phyloP scores from a whole-genome alignment of 345 rosid species.

The Rhodamnia rubescens region DNA sequence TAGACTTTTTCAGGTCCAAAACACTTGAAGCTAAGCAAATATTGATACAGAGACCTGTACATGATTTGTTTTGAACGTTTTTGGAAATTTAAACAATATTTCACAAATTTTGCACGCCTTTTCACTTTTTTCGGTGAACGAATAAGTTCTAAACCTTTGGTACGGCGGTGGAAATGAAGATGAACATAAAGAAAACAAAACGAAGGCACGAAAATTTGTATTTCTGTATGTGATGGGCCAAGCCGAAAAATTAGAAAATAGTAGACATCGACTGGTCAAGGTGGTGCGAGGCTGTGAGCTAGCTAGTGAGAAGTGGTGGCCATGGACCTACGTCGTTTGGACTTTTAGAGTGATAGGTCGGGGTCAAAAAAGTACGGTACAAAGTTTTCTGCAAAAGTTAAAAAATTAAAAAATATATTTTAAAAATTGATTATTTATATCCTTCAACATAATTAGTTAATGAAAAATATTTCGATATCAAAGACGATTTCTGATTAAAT shows the following conservation, averaged over 20 bases:
- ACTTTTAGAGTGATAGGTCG: not conserved
- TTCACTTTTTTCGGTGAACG: not conserved
- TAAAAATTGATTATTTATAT: not conserved
- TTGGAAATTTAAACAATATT: not conserved
- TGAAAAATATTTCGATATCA: too few species aligned
- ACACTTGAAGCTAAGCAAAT: not conserved
- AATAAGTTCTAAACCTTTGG: not conserved
- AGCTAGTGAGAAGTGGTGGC: not conserved
- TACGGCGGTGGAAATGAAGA: not conserved
- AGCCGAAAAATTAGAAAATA: not conserved
- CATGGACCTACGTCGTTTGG: not conserved
- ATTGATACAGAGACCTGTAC: not conserved
- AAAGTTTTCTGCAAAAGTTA: not conserved
- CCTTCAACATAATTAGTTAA: too few species aligned
- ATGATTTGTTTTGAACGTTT: not conserved
- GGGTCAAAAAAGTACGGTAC: not conserved
- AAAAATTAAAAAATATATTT: not conserved
- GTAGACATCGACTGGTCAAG: not conserved
- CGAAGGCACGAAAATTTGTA: not conserved
- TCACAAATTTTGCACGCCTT: not conserved
- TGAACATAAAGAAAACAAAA: not conserved
- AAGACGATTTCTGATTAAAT: not conserved
- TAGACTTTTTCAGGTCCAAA: not conserved
- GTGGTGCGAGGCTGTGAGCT: not conserved
- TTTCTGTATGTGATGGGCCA: not conserved